phyloP scores from a whole-genome alignment of 1,284 basidiomycete species.

The Heliocybe sulcata region DNA sequence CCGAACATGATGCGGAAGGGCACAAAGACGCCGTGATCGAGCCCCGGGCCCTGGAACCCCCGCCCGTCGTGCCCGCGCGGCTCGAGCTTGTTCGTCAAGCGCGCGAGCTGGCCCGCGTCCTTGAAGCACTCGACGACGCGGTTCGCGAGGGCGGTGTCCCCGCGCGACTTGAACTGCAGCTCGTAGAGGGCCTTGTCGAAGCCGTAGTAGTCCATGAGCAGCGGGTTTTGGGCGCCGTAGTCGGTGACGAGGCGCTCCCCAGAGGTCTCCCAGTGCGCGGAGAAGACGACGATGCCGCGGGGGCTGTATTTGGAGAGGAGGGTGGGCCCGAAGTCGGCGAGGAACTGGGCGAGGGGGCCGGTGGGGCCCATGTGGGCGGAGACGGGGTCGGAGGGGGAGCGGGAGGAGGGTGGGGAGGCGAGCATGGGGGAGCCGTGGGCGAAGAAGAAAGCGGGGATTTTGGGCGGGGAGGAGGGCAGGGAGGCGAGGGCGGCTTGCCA shows the following conservation, averaged over 20 bases:
- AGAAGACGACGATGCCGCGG: slow-evolving; percentile 71
- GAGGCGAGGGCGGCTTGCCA: slow-evolving; percentile 55
- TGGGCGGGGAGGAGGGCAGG: slow-evolving; percentile 51
- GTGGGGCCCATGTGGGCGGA: slow-evolving; percentile 36
- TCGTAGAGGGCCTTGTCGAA: slow-evolving; percentile 54
- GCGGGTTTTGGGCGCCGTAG: slow-evolving; percentile 65
- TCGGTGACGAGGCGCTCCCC: slow-evolving; percentile 59
- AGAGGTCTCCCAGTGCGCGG: slow-evolving; percentile 71
- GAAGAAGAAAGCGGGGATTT: slow-evolving; percentile 72
- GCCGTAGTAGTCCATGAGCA: slow-evolving; percentile 69
- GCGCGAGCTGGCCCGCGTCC: slow-evolving; percentile 49
- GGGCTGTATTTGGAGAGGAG: slow-evolving; percentile 67
- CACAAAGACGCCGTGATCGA: slow-evolving; percentile 71
- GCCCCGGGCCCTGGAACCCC: slow-evolving; percentile 51
- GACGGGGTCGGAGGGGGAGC: slow-evolving; percentile 15
- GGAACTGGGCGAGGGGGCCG: slow-evolving; percentile 52
- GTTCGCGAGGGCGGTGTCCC: slow-evolving; percentile 46
- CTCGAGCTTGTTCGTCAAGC: slow-evolving; percentile 42
- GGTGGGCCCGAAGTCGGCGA: slow-evolving; percentile 61
- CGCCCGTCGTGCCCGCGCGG: slow-evolving; percentile 60
- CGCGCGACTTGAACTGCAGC: slow-evolving; percentile 59
- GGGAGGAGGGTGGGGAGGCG: slow-evolving; percentile 23
- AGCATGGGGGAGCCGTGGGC: slow-evolving; percentile 62
- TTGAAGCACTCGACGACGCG: slow-evolving; percentile 55
- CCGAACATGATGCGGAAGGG: slow-evolving; percentile 77